Evolutionary conservation across 179 eudicot genomes (phyloP).

Genomic region (Silene noctiflora): DNA sequence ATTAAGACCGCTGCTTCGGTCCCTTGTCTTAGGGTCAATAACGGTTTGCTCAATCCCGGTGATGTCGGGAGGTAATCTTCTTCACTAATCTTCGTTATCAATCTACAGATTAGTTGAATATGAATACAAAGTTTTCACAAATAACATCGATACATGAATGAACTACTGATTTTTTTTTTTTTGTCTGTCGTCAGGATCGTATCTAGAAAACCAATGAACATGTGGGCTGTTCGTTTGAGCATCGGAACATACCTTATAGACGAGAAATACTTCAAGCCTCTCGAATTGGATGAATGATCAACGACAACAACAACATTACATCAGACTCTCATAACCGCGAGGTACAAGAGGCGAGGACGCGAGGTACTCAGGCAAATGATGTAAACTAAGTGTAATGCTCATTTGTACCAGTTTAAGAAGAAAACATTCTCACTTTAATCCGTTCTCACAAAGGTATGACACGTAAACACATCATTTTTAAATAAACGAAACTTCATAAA

Average conservation of each 20-base stretch:
- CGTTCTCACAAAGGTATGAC: background rate
- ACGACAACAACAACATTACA: background rate
- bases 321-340: too few species aligned
- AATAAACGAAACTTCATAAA: too few species aligned
- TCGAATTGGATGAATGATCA: conserved; percentile 44
- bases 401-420: too few species aligned
- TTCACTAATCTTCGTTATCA: too few species aligned
- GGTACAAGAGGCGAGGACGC: too few species aligned
- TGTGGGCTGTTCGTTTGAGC: conserved; percentile 82
- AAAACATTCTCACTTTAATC: background rate
- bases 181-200: conserved; percentile 50
- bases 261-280: conserved; percentile 72
- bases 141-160: background rate
- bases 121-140: too few species aligned
- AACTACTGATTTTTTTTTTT: background rate
- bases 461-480: too few species aligned
- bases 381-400: too few species aligned
- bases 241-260: conserved; percentile 86
- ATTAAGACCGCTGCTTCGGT: conserved; percentile 80
- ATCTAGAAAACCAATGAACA: conserved; percentile 82
- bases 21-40: conserved; percentile 68
- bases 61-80: conserved; percentile 72
- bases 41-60: conserved; percentile 71
- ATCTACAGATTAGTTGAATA: too few species aligned
- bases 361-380: too few species aligned